Base-by-base conservation (phyloP, 495 filamentous ascomycete genomes). In the Opeltia flavorubescens region DNA sequence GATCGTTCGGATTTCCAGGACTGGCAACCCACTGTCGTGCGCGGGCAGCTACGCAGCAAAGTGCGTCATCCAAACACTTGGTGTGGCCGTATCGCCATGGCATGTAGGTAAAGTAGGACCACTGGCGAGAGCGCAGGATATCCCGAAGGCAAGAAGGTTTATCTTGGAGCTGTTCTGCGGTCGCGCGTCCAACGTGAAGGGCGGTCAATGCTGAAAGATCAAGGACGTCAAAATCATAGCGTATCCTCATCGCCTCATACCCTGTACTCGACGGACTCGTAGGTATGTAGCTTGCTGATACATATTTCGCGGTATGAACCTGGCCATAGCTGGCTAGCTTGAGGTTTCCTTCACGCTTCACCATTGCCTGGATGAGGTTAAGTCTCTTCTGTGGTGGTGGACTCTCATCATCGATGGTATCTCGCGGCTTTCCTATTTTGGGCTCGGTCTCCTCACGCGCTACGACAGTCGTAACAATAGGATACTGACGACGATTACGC, bases 51-150 rank as follows among this genome's bases (percentile, higher is more conserved):
- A 65, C 55, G 51, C 62, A 65, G 40, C 52, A 46, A 1, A 55
- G 52, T 9, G 62, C 62, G 44, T 57, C 53, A 11, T 55, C 58
- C 21, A 66, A 46, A 27, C 59, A 60, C n/a, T 35, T 18, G 5
- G 50, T 58, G 20, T 60, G 52, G 1, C 59, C 63, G 39, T 58
- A 64, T 12, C 54, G 51, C 23, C 52, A 57, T 2, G 63, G 63
- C 13, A 66, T 43, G 42, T 57, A 63, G 2, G 53, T 52, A 9
- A 65, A n/a, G 50, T 61, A 62, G 23, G 60, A 58, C 55, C 50
- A 57, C 43, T 59, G 39, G 31, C 46, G 36, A 15, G 43, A 48
- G 7, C 44, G 53, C 27, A 59, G 35, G 30, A 58, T 44, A 20
- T 50, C 33, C n/a, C 48, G 42, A 17, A 58, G 46, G 23, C 49